Base-by-base conservation (phyloP, 108 stramenopile genomes). In the Nitzschia sp. region DNA sequence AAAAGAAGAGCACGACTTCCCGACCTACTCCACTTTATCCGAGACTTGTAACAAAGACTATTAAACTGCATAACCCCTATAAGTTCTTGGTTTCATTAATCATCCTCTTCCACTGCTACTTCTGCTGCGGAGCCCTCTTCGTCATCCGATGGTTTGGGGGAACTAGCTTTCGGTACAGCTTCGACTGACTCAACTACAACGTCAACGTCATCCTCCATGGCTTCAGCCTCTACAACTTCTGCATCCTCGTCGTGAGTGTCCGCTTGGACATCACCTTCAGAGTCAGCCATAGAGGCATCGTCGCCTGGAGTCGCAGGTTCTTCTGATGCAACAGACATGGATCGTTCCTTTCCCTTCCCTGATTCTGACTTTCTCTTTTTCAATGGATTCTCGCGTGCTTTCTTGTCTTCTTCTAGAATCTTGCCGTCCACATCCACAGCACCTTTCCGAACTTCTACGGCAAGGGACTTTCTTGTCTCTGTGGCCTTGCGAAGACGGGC, bases 341-440 rank as follows among this genome's bases (percentile, higher is more conserved):
- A 25, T 25, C 12, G 12, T 55, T 12, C 54, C 12, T 19, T 20
- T 1, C 54, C 25, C 22, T 55, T 55, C 21, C 55, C 14, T 50
- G 54, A 14, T 22, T 54, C 15, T 46, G 50, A 67, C 37, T 71
- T 75, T 21, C 57, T 57, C 34, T 73, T 77, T 44, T 72, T 70
- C 39, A 77, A 64, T 10, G 69, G 76, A 38, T 82, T 82, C 61
- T 67, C 61, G 10, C 81, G 60, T 0, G 81, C 72, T 5, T 57
- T 25, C 24, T 67, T 46, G 54, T 82, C 81, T 38, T 77, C 70
- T 21, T 48, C 65, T 9, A 40, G 8, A 17, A 77, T 75, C 10
- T 41, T 52, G 21, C 63, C 54, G 6, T 67, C 53, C 46, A 81
- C 41, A 14, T 62, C 44, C 15, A 21, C 46, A 0, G 51, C 37